phyloP scores from a whole-genome alignment of 2,329 filamentous ascomycete species.

The Trichocomaceae sp. region DNA sequence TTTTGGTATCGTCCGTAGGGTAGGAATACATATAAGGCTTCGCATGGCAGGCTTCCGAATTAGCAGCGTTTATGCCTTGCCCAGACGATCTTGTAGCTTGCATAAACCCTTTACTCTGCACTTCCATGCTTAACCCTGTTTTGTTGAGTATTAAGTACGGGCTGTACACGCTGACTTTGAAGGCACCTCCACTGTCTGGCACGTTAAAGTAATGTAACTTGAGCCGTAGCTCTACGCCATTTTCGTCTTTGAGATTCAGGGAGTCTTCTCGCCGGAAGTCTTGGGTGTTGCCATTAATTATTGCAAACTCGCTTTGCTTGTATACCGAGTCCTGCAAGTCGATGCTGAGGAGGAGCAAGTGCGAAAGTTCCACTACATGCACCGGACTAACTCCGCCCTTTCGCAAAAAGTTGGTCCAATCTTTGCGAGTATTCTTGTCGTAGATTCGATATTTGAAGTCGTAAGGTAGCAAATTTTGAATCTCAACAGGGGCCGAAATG shows the following conservation, averaged over 20 bases:
- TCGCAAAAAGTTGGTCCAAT: conserved; percentile 96
- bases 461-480: conserved; percentile 91
- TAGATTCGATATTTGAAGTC: conserved; percentile 99
- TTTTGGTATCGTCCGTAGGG: conserved; percentile 78
- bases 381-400: conserved; percentile 96
- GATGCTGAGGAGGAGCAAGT: conserved; percentile 83
- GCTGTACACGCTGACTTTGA: conserved; percentile 91
- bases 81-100: conserved; percentile 77
- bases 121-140: conserved; percentile 79
- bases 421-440: conserved; percentile 96
- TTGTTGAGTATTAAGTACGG: conserved; percentile 95
- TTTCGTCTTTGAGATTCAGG: conserved; percentile 75
- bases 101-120: conserved; percentile 83
- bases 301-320: conserved; percentile 91
- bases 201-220: conserved; percentile 86
- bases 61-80: conserved; percentile 55
- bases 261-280: conserved; percentile 81
- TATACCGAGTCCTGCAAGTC: conserved; percentile 96
- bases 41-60: conserved; percentile 54
- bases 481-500: conserved; percentile 82
- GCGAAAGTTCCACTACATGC: conserved; percentile 92
- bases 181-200: conserved; percentile 87
- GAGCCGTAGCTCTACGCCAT: conserved; percentile 70
- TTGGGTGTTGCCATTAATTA: conserved; percentile 84
- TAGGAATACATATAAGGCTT: conserved; percentile 96